A percentile compares a stretch with the other conserved stretches of the same genome.
Conservation (phyloP, 148 eudicot genomes). For the Tetragonia tetragonoides region DNA sequence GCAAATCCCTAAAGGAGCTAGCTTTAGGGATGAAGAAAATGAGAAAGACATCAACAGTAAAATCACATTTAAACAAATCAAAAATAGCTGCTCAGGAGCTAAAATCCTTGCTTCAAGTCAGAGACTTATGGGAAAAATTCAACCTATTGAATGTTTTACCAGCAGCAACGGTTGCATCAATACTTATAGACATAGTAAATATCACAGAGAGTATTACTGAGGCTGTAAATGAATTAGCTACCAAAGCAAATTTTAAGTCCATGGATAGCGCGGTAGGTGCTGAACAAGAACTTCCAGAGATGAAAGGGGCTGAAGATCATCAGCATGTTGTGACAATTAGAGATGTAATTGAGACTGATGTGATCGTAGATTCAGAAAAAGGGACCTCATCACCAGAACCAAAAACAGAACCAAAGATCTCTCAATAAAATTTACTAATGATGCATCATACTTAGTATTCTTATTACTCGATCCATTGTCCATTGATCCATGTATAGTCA, state of each 20-base stretch:
- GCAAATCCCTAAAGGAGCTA: constrained; percentile 34
- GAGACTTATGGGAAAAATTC: constrained; percentile 22
- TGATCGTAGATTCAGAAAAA: neutral
- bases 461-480: too few relatives aligned
- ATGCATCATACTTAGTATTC: too few relatives aligned
- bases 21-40: constrained; percentile 31
- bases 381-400: constrained; percentile 5
- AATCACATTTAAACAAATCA: constrained; percentile 27
- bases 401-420: neutral
- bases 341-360: neutral
- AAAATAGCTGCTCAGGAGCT: constrained; percentile 34
- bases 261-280: constrained; percentile 11
- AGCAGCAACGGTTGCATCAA: constrained; percentile 48
- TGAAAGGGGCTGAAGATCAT: constrained; percentile 13
- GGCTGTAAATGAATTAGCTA: constrained; percentile 47
- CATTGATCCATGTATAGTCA: too few relatives aligned
- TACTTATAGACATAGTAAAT: constrained; percentile 46
- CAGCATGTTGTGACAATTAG: constrained; percentile 18
- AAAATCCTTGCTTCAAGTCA: constrained; percentile 24
- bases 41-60: constrained; percentile 14
- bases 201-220: constrained; percentile 44
- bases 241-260: constrained; percentile 39
- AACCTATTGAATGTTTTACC: constrained; percentile 46
- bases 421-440: neutral
- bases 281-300: neutral